Evolutionary conservation across 2,329 filamentous ascomycete species (phyloP), one percentile per base, ranked within the genome.

Genomic region (Aspergillus novoparasiticus): DNA sequence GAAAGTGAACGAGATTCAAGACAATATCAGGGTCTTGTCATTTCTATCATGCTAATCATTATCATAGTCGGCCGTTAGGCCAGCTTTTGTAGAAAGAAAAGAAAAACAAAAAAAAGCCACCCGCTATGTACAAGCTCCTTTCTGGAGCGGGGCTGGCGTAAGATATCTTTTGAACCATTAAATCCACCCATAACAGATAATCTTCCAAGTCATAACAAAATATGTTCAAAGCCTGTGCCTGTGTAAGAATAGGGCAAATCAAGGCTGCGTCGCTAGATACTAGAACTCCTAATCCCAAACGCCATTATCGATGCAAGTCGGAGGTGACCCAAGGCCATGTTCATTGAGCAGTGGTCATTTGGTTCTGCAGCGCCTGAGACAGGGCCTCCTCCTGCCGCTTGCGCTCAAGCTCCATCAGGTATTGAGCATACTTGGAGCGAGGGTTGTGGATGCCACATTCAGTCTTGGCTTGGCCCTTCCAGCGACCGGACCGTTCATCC

Each of bases 381-480:
- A 87, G 71, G 48, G 83, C 84, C 70, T 86, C 81, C 67, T 87
- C 85, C 69, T 89, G 83, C 67, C 84, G 82, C 83, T 92, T 89
- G 74, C 85, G 81, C 76, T 93, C 89, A 79, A 91, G 87, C 65
- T 93, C 88, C 72, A 85, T 84, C 61, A 96, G 81, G 80, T 90
- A 97, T 80, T 94, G 89, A 12, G 93, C 91, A 75, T 98, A 99
- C 71, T 93, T 90, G 63, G 92, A 96, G 79, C 94, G 90, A 81
- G 95, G 96, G 85, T 98, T 98, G 87, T 99, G 95, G 75, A 99
- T 98, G 55, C 95, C 95, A 79, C 95, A 99, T 83, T 99, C 95
- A 19, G 93, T 96, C 89, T 99, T 99, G 73, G 86, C 83, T 79
- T 93, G 91, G 66, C 95, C 95, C 86, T 97, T 97, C 95, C 95